Percentiles rank a stretch among this genome's conserved stretches.
phyloP scores from a whole-genome alignment of 1,284 basidiomycete genomes.

The Ustanciosporium gigantosporum region DNA sequence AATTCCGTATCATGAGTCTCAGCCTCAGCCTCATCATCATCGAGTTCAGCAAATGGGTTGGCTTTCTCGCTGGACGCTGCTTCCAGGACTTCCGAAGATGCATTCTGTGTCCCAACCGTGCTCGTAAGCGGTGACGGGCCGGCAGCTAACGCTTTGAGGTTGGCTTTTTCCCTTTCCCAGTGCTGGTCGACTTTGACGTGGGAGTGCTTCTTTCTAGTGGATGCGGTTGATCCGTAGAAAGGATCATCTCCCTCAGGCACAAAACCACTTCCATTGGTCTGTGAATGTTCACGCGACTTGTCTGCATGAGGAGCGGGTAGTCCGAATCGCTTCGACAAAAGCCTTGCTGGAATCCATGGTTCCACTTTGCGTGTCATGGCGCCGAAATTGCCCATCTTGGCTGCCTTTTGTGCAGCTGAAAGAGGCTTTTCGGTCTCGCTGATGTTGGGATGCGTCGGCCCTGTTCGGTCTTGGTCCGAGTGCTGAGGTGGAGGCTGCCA shows the following conservation, averaged over 20 bases:
- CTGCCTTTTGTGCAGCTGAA: slow-evolving; percentile 78
- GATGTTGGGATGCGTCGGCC: no score
- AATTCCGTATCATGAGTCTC: slow-evolving; percentile 81
- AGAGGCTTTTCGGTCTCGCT: slow-evolving; percentile 51
- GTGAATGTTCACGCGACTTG: slow-evolving; percentile 35
- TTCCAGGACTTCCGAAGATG: neutral
- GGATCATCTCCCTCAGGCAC: no score
- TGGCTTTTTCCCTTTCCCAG: slow-evolving; percentile 27
- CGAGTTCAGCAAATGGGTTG: slow-evolving; percentile 70
- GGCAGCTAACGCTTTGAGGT: slow-evolving; percentile 17
- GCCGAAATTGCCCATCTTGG: slow-evolving; percentile 83
- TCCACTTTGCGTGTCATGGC: slow-evolving; percentile 75
- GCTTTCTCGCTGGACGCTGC: neutral
- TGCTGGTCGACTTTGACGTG: slow-evolving; percentile 16
- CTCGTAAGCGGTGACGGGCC: slow-evolving; percentile 23
- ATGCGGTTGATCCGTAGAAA: no score
- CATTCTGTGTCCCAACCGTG: neutral
- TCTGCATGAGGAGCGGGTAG: slow-evolving; percentile 79
- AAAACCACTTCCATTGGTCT: no score
- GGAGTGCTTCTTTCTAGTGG: no score
- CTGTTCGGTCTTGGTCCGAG: no score
- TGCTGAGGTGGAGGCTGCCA: no score
- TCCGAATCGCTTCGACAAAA: slow-evolving; percentile 92
- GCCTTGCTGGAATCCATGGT: slow-evolving; percentile 75
- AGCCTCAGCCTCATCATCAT: slow-evolving; percentile 84